Evolutionary conservation across 2,329 filamentous ascomycete species (phyloP), one percentile per base, ranked within the genome.

Genomic region (Clonostachys rosea): DNA sequence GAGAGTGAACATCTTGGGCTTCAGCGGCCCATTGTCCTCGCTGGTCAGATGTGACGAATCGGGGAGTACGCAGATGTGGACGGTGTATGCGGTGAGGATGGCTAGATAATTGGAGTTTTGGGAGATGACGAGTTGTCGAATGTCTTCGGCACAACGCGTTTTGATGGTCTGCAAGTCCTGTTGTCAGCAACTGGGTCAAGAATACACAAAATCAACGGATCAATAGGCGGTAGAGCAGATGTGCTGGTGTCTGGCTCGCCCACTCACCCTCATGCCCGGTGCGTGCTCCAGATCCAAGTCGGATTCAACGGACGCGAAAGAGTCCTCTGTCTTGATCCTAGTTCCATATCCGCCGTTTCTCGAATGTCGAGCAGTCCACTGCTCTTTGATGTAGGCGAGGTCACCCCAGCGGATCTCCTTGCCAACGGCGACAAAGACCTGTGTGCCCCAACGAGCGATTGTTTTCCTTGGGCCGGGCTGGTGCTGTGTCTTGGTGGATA

Each of bases 341-440:
- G 57, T 49, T 16, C 61, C 59, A 14, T 62, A 60, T n/a, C 59
- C 60, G 43, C 61, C 60, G 39, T 59, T 50, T 30, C 59, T 59
- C 9, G 55, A 40, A 44, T 60, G 57, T 33, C 59, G 61, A 17
- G 54, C 57, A 18, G 61, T 51, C 66, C 67, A 71, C 44, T 60
- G 63, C 51, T 84, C 87, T 70, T 95, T 95, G 59, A 97, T 66
- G 49, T 85, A 81, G 45, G 83, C 81, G 47, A 99, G 70, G 66
- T 96, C 89, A 10, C 88, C 86, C 91, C 94, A 99, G 64, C 91
- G 80, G 51, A 99, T 87, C 66, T 97, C 89, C 57, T 87, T 91
- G 43, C 91, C 91, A 39, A 87, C 84, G 17, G 91, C 91, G 12
- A 90, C 84, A 62, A 97, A 97, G 10, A 97, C 73, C 59, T 99